Evolutionary conservation across 768 basidiomycete species (phyloP).

Genomic region (Mycena indigotica): DNA sequence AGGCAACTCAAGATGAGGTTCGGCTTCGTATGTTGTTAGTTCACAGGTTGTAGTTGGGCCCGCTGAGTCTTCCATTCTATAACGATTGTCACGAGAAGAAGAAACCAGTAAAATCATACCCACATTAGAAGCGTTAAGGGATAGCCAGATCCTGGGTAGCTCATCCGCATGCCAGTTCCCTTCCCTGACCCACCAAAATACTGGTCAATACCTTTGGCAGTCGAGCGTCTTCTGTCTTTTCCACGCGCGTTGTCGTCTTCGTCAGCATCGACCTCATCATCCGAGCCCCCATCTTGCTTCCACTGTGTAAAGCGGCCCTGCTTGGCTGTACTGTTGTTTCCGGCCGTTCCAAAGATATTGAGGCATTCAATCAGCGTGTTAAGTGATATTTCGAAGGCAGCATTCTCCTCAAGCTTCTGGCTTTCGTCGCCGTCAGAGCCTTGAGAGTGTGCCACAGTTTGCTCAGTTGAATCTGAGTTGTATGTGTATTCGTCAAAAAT

Average conservation of each 20-base stretch:
- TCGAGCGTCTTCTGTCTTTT: conserved; percentile 32
- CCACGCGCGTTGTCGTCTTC: conserved; percentile 40
- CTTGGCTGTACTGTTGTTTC: conserved; percentile 38
- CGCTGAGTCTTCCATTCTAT: conserved; percentile 72
- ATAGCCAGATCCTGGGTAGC: conserved; percentile 75
- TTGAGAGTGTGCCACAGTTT: conserved; percentile 28
- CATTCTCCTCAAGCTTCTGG: conserved; percentile 33
- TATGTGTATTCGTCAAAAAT: conserved; percentile 83
- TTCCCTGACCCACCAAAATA: conserved; percentile 62
- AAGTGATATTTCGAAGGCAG: conserved; percentile 81
- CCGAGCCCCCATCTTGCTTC: conserved; percentile 50
- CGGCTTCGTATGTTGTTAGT: conserved; percentile 82
- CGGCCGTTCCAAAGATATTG: conserved; percentile 89
- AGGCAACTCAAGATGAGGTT: conserved; percentile 76
- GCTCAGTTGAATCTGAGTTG: conserved; percentile 40
- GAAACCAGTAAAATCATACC: conserved; percentile 31
- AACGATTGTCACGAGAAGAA: not conserved
- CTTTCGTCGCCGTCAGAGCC: conserved; percentile 32
- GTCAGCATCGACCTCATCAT: conserved; percentile 42
- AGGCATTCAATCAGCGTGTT: conserved; percentile 85
- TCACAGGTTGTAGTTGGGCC: conserved; percentile 89
- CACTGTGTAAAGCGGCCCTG: conserved; percentile 50
- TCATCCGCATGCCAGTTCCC: conserved; percentile 83
- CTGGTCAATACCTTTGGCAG: conserved; percentile 50
- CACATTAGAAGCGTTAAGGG: conserved; percentile 81